Evolutionary conservation across 1,139 yeast species (phyloP).

Genomic region (Pichiaceae sp.): DNA sequence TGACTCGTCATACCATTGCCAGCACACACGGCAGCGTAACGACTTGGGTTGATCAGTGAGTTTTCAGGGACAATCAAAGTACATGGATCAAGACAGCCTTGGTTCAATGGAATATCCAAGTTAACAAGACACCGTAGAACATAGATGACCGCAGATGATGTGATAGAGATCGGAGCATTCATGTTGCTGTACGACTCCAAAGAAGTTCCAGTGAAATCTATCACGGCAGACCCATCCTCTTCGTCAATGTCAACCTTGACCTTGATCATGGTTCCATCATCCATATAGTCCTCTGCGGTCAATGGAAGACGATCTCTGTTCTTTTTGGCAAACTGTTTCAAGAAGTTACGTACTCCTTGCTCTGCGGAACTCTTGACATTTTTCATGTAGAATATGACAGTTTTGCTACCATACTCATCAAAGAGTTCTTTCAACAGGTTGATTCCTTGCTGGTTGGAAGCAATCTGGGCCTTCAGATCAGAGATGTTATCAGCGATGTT

Average conservation of each 20-base stretch:
- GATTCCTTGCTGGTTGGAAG: slow-evolving; percentile 61
- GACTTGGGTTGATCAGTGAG: slow-evolving; percentile 32
- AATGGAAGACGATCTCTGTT: slow-evolving; percentile 30
- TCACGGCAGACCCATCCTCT: slow-evolving; percentile 32
- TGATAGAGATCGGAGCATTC: slow-evolving; percentile 37
- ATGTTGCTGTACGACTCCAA: slow-evolving; percentile 33
- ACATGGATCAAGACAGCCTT: slow-evolving; percentile 37
- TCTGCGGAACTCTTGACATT: slow-evolving; percentile 59
- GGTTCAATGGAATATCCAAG: slow-evolving; percentile 37
- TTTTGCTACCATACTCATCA: slow-evolving; percentile 39
- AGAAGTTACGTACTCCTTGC: slow-evolving; percentile 35
- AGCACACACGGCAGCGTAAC: slow-evolving; percentile 38
- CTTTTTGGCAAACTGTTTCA: slow-evolving; percentile 20
- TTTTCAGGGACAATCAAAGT: slow-evolving; percentile 31
- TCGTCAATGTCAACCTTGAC: slow-evolving; percentile 31
- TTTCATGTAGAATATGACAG: slow-evolving; percentile 50
- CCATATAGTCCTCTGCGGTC: slow-evolving; percentile 50
- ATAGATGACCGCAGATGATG: slow-evolving; percentile 35
- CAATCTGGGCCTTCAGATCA: slow-evolving; percentile 59
- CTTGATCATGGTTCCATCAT: slow-evolving; percentile 50
- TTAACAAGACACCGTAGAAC: slow-evolving; percentile 36
- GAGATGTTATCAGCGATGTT: slow-evolving; percentile 51
- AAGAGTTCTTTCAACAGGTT: slow-evolving; percentile 39
- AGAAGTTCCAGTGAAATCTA: slow-evolving; percentile 50
- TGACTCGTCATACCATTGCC: slow-evolving; percentile 43